Evolutionary conservation across 495 filamentous ascomycete genomes (phyloP).

Genomic region (Lindgomyces ingoldianus): DNA sequence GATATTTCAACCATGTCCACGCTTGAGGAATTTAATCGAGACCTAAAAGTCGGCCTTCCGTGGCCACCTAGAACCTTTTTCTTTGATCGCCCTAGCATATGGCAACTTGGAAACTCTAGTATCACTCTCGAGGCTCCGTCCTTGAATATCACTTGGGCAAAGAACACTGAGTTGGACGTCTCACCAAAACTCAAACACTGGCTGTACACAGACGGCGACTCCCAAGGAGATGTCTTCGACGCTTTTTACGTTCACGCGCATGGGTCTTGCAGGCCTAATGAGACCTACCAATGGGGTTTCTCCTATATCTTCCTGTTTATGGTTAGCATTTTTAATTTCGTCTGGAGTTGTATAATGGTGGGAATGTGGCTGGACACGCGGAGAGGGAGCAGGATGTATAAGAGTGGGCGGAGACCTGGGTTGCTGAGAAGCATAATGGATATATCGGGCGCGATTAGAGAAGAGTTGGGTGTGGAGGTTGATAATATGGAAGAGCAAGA

Average conservation of each 20-base stretch:
- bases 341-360: conserved; percentile 38
- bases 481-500: conserved; percentile 31
- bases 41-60: not conserved
- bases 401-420: conserved; percentile 21
- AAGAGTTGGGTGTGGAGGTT: conserved; percentile 33
- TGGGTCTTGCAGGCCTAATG: conserved; percentile 20
- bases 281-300: conserved; percentile 39
- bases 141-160: conserved; percentile 4
- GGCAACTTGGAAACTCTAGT: not conserved
- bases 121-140: conserved; percentile 1
- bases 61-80: not conserved
- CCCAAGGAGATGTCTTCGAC: conserved; percentile 5
- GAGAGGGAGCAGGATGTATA: conserved; percentile 32
- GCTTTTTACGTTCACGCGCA: conserved; percentile 8
- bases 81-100: not conserved
- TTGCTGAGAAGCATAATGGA: conserved; percentile 35
- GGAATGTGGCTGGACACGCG: conserved; percentile 39
- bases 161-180: not conserved
- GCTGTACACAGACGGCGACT: not conserved
- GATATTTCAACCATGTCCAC: not conserved
- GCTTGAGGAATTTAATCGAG: not conserved
- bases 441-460: conserved; percentile 32
- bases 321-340: conserved; percentile 31
- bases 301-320: conserved; percentile 40
- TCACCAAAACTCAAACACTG: not conserved